Percentiles rank a stretch among this genome's conserved stretches.
Evolutionary conservation across 139 green algal species (phyloP).

Genomic region (Chlorella sorokiniana): DNA sequence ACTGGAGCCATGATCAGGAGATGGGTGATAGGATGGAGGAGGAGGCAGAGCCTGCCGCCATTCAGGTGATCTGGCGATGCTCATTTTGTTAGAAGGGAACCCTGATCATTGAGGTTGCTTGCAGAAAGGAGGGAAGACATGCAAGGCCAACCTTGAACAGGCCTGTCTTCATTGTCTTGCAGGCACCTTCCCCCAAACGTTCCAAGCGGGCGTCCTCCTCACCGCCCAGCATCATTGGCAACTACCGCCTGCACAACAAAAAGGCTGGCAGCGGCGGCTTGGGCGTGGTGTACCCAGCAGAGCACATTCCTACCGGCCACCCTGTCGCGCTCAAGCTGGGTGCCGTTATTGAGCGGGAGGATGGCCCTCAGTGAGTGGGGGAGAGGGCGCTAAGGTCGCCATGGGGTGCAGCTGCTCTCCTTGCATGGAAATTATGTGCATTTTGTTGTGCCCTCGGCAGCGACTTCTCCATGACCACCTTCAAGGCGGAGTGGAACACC

Average conservation of each 20-base stretch:
- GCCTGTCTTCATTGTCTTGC: too few species aligned
- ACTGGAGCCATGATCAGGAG: background rate
- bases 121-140: too few species aligned
- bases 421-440: background rate
- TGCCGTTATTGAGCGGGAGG: background rate
- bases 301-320: background rate
- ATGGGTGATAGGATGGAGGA: too few species aligned
- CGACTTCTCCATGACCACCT: constrained; percentile 17
- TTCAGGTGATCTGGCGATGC: too few species aligned
- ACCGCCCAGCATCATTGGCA: background rate
- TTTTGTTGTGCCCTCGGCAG: background rate
- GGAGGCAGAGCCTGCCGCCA: too few species aligned
- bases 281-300: constrained; percentile 4
- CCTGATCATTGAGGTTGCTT: too few species aligned
- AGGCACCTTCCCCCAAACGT: too few species aligned
- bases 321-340: constrained; percentile 28
- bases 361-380: background rate
- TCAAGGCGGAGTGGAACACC: constrained; percentile 26
- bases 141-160: too few species aligned
- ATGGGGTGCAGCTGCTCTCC: background rate
- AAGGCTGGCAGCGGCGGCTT: constrained; percentile 17
- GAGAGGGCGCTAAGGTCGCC: background rate
- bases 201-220: background rate
- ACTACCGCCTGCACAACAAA: background rate
- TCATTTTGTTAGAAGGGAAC: too few species aligned